Base-by-base conservation (phyloP, 495 filamentous ascomycete genomes). In the Trichoderma virens region DNA sequence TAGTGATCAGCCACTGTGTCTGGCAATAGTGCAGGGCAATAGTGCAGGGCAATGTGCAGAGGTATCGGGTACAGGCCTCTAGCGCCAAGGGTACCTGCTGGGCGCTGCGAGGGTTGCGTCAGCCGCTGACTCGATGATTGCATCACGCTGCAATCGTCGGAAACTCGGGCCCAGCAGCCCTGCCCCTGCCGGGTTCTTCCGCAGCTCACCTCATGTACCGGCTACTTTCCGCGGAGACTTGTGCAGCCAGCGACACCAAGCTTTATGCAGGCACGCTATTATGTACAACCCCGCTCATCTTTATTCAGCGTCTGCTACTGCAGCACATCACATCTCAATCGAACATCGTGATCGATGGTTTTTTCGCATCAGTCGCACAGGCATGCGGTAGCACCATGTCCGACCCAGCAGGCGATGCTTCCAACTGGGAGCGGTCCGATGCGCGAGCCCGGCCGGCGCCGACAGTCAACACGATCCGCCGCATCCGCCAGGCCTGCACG, bases 401-500 rank as follows among this genome's bases (percentile, higher is more conserved):
- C 51, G 51, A 13, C 28, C 11, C 25, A 56, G 51, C 51, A 56
- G 51, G 23, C 11, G 51, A 56, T 18, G 23, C 51, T 11, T 56
- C 23, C n/a, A 5, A 7, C 11, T 56, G 51, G 51, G 51, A 56
- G 9, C 51, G 51, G 51, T 56, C 51, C 51, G 51, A 56, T 56
- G 51, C 16, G 23, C 51, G 51, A 28, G 11, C 25, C 23, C 51
- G 51, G 51, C 51, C 23, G 11, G 23, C 51, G 51, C 51, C 51
- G 13, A 56, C 25, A 13, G 51, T 56, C 51, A 56, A 56, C 51
- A 56, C 51, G 23, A 56, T 56, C 51, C 51, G 51, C 51, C 51
- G 51, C 25, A 56, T 56, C 51, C 51, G 51, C 51, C 51, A 56
- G 27, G 51, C 51, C 23, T 56, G 51, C 51, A 56, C 51, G 51